These are phyloP conservation scores for Gastrodia elata DNA, from an alignment of 106 monocot genomes.

Conservation along the genomic window DNA sequence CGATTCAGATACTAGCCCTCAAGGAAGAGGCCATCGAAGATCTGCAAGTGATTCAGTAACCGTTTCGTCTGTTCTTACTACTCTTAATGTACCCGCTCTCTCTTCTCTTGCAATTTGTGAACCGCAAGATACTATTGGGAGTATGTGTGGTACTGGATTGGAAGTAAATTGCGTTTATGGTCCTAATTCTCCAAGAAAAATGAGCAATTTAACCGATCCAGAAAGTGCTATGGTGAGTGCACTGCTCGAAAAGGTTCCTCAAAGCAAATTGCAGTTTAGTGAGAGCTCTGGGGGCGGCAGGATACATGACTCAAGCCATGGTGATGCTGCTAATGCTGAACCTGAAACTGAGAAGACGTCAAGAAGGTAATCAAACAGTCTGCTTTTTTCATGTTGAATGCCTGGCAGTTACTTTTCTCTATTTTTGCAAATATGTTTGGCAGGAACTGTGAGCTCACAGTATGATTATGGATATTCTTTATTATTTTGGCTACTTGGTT, in stretches of 20 bases:
- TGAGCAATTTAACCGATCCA: constrained; percentile 31
- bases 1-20: constrained; percentile 21
- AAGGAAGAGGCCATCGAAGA: constrained; percentile 39
- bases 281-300: not conserved
- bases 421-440: not conserved
- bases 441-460: not conserved
- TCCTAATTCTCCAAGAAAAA: constrained; percentile 89
- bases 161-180: constrained; percentile 64
- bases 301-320: constrained; percentile 7
- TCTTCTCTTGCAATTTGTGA: not conserved
- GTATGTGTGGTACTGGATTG: constrained; percentile 16
- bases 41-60: constrained; percentile 66
- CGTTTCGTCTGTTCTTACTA: constrained; percentile 25
- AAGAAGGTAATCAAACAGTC: constrained; percentile 40
- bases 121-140: not conserved
- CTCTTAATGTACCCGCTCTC: not conserved
- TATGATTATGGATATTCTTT: not conserved
- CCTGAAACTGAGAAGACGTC: constrained; percentile 37
- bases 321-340: not conserved
- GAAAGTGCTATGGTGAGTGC: constrained; percentile 67
- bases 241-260: constrained; percentile 53
- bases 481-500: not conserved
- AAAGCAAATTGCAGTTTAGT: constrained; percentile 37
- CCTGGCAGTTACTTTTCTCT: not conserved
- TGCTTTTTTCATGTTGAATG: not conserved